A percentile compares a stretch with the other conserved stretches of the same genome.
These are phyloP conservation scores for Globisporangium splendens DNA, from an alignment of 352 stramenopile genomes.

Conservation along the genomic window DNA sequence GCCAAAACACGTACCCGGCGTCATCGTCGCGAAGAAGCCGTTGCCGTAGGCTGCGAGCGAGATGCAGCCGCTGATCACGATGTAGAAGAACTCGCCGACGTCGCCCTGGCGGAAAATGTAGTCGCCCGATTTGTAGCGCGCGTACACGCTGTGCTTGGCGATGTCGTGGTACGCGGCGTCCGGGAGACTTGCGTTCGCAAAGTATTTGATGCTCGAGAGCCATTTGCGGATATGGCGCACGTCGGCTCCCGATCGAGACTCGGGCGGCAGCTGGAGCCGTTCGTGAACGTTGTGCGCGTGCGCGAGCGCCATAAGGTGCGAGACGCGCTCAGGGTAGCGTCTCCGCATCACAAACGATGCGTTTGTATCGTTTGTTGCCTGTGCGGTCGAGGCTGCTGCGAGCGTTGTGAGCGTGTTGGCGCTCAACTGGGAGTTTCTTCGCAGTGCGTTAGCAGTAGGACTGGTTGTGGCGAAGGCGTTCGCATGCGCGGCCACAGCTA, in stretches of 20 bases:
- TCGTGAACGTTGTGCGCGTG: slow-evolving; percentile 27
- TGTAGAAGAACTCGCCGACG: slow-evolving; percentile 65
- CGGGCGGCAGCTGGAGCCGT: slow-evolving; percentile 32
- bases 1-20: slow-evolving; percentile 58
- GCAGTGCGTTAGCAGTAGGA: neutral
- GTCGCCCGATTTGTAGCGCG: slow-evolving; percentile 35
- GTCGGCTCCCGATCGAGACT: slow-evolving; percentile 34
- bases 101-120: slow-evolving; percentile 77
- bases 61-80: slow-evolving; percentile 63
- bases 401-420: neutral
- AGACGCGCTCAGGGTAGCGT: slow-evolving; percentile 31
- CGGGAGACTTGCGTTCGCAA: slow-evolving; percentile 49
- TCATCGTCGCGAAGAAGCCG: slow-evolving; percentile 68
- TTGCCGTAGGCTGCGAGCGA: slow-evolving; percentile 62
- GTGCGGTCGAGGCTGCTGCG: neutral
- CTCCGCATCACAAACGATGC: slow-evolving; percentile 39
- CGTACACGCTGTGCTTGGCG: slow-evolving; percentile 40
- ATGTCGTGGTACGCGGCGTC: slow-evolving; percentile 52
- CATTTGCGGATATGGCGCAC: slow-evolving; percentile 63
- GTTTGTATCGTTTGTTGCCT: neutral
- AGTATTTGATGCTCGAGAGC: slow-evolving; percentile 64
- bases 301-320: slow-evolving; percentile 31
- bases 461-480: neutral
- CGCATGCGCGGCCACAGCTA: neutral
- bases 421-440: neutral